Percentiles rank a stretch among this genome's conserved stretches.
Conservation (phyloP, 768 basidiomycete genomes). For the Mrakia gelida region DNA sequence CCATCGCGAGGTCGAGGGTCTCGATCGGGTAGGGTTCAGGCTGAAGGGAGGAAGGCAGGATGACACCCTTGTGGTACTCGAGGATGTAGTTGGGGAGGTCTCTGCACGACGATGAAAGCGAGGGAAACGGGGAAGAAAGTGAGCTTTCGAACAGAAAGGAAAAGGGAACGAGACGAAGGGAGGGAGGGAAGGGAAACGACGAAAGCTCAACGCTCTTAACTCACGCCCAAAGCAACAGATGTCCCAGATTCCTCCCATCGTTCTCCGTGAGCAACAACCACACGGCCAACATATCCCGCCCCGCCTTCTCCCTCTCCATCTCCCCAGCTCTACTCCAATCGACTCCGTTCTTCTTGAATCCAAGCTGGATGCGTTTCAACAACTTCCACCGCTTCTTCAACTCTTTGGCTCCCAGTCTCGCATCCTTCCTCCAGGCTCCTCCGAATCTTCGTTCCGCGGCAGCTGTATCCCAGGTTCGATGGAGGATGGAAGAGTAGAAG, state of each 20-base stretch:
- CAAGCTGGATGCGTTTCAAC: not conserved
- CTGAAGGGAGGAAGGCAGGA: constrained; percentile 17
- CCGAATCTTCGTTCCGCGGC: constrained; percentile 14
- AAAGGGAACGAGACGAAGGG: not conserved
- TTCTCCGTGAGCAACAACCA: constrained; percentile 26
- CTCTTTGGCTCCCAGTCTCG: constrained; percentile 3
- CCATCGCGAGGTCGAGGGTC: constrained; percentile 22
- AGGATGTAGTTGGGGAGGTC: not conserved
- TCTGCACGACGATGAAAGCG: not conserved
- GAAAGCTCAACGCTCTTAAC: not conserved
- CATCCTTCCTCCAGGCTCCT: not conserved
- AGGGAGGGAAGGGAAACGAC: not conserved
- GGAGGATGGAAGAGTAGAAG: constrained; percentile 17
- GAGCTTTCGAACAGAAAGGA: no score
- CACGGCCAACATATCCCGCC: constrained; percentile 1
- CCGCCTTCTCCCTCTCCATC: not conserved
- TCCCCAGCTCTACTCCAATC: not conserved
- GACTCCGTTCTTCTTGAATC: not conserved
- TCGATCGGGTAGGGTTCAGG: constrained; percentile 18
- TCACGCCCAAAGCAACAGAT: constrained; percentile 23
- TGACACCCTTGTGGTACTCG: not conserved
- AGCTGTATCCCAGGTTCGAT: not conserved
- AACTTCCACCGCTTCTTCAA: constrained; percentile 10
- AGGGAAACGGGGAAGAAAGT: not conserved
- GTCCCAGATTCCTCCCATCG: constrained; percentile 18